Percentiles rank a stretch among this genome's conserved stretches.
Evolutionary conservation across 2,329 filamentous ascomycete species (phyloP).

Genomic region (Dactylellina cionopaga): DNA sequence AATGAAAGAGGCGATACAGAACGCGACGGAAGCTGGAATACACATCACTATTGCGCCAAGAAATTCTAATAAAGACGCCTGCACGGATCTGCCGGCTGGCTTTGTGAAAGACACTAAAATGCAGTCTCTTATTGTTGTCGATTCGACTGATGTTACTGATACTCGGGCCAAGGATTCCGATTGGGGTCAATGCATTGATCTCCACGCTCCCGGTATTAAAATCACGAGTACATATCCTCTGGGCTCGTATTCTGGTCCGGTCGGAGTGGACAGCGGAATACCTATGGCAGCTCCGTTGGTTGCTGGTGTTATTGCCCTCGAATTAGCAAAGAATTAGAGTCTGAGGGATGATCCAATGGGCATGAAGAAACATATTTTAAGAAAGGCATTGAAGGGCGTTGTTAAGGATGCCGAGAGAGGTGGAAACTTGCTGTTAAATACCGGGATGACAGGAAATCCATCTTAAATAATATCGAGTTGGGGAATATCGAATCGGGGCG

Average conservation of each 20-base stretch:
- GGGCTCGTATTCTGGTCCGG: too few relatives aligned
- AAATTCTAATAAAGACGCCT: slow-evolving; percentile 58
- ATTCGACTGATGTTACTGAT: slow-evolving; percentile 60
- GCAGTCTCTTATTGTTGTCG: too few relatives aligned
- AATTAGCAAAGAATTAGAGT: slow-evolving; percentile 44
- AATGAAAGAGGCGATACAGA: slow-evolving; percentile 65
- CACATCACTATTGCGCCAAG: slow-evolving; percentile 62
- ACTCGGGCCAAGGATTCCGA: slow-evolving; percentile 61
- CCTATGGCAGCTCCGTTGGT: slow-evolving; percentile 64
- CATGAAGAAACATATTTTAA: slow-evolving; percentile 55
- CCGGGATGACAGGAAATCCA: too few relatives aligned
- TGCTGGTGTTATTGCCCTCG: slow-evolving; percentile 55
- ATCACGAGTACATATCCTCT: slow-evolving; percentile 67
- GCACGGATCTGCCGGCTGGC: slow-evolving; percentile 58
- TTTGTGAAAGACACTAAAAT: slow-evolving; percentile 60
- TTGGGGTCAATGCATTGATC: slow-evolving; percentile 66
- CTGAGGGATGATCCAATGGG: slow-evolving; percentile 52
- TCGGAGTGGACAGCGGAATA: slow-evolving; percentile 67
- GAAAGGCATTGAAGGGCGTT: slow-evolving; percentile 27
- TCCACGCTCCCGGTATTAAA: slow-evolving; percentile 69
- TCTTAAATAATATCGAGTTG: too few relatives aligned
- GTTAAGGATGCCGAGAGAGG: slow-evolving; percentile 41
- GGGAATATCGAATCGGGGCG: too few relatives aligned
- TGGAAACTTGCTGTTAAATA: too few relatives aligned
- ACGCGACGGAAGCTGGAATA: slow-evolving; percentile 62